These are phyloP conservation scores for Gentiana macrophylla DNA, from an alignment of 257 asterid genomes.

Conservation along the genomic window DNA sequence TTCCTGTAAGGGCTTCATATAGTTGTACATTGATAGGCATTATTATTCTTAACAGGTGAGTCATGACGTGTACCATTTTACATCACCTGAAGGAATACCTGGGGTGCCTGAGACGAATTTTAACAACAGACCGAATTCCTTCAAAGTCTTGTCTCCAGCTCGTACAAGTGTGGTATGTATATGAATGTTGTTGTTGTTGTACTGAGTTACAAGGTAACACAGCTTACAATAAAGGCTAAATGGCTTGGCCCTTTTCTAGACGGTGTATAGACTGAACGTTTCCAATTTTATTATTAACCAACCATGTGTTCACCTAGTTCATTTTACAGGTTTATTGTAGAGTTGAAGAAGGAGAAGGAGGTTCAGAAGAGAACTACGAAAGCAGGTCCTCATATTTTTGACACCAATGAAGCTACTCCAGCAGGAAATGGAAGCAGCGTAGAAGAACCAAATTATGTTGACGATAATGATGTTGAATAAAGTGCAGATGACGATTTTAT, in stretches of 20 bases:
- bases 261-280: too few relatives aligned
- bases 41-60: conserved; percentile 40
- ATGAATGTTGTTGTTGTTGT: background rate
- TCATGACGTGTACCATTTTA: conserved; percentile 85
- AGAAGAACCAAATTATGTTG: conserved; percentile 8
- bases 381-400: conserved; percentile 9
- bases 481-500: background rate
- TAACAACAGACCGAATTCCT: conserved; percentile 86
- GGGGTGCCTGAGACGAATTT: conserved; percentile 92
- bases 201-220: too few relatives aligned
- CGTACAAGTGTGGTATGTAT: conserved; percentile 77
- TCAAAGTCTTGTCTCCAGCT: conserved; percentile 79
- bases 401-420: conserved; percentile 8
- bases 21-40: background rate
- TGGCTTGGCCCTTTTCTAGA: too few relatives aligned
- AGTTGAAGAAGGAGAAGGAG: conserved; percentile 51
- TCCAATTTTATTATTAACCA: too few relatives aligned
- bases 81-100: conserved; percentile 85
- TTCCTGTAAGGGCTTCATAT: background rate
- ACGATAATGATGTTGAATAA: background rate
- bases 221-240: too few relatives aligned
- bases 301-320: background rate
- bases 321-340: conserved; percentile 53
- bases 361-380: conserved; percentile 13
- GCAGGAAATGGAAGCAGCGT: conserved; percentile 1